These are phyloP conservation scores for Pseudogymnoascus sp. DNA, from an alignment of 2,329 filamentous ascomycete genomes.

Conservation along the genomic window DNA sequence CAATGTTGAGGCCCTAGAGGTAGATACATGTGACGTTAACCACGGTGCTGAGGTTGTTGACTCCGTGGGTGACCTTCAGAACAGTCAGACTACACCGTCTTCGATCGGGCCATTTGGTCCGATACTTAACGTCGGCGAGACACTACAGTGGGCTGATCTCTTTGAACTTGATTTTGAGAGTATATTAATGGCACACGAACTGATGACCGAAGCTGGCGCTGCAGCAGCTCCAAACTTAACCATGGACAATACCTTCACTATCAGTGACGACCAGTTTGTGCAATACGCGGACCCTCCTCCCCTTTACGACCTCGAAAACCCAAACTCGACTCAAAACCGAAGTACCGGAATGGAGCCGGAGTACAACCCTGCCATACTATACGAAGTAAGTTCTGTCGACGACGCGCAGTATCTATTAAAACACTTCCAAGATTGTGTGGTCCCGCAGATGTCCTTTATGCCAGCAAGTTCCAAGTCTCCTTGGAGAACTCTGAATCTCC, in stretches of 20 bases:
- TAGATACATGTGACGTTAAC: neutral
- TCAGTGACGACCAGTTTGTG: neutral
- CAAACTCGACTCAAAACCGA: neutral
- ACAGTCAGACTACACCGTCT: neutral
- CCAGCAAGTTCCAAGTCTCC: conserved; percentile 26
- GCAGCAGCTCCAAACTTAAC: neutral
- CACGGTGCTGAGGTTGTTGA: neutral
- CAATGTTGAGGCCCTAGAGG: neutral
- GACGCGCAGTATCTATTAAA: conserved; percentile 18
- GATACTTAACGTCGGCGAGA: conserved; percentile 21
- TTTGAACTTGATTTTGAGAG: conserved; percentile 18
- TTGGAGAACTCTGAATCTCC: conserved; percentile 27
- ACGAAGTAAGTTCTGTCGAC: neutral
- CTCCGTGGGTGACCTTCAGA: neutral
- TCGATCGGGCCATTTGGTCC: neutral
- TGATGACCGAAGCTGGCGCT: neutral
- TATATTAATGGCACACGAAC: neutral
- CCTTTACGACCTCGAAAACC: neutral
- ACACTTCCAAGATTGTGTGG: conserved; percentile 28
- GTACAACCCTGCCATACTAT: neutral
- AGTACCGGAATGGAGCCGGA: neutral
- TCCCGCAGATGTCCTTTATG: conserved; percentile 26
- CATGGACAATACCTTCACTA: neutral
- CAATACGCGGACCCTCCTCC: conserved; percentile 1
- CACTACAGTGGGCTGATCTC: conserved; percentile 28